Base-by-base conservation (phyloP, 441 rosid species). In the Jatropha multifida region DNA sequence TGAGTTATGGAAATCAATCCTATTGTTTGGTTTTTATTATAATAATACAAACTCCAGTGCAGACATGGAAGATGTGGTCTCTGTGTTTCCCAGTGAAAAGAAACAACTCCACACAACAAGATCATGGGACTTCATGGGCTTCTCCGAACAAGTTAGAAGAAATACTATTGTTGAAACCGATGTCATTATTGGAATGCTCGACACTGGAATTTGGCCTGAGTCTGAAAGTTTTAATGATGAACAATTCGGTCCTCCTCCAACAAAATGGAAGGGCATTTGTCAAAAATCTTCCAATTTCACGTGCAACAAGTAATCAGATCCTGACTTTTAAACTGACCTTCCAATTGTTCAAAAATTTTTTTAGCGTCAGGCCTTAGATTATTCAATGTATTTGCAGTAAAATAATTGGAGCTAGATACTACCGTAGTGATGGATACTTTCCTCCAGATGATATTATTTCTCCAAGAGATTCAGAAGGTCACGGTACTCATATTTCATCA, bases 91-190 rank as follows among this genome's bases (percentile, higher is more conserved):
- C 0, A 86, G 67, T 74, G 76, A 76, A 70, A 89, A 26, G 80
- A 78, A 80, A 63, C 82, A 83, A 49, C 90, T 89, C 62, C 93
- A 85, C 41, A 92, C 93, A 3, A 90, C 94, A 65, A 80, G 82
- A 18, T 92, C 92, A n/a, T 87, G 94, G 94, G 84, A 89, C 48
- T 44, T 44, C 48, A 44, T 44, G 48, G 48, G 48, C 79, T 88
- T 86, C 44, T 13, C 84, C 1, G n/a, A 68, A 15, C 14, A 81
- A 17, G 83, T 75, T 37, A 72, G 1, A 11, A 83, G 87, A 81
- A n/a, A 4, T 65, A 32, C 72, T 26, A 26, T 49, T 11, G 17
- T 58, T 10, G 88, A 88, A 78, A 81, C 71, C 20, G 65, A 83
- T 56, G 65, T 86, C 48, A 74, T 88, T 15, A n/a, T 85, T 32